Base-by-base conservation (phyloP, 2,329 filamentous ascomycete genomes). In the Grosmannia clavigera region DNA sequence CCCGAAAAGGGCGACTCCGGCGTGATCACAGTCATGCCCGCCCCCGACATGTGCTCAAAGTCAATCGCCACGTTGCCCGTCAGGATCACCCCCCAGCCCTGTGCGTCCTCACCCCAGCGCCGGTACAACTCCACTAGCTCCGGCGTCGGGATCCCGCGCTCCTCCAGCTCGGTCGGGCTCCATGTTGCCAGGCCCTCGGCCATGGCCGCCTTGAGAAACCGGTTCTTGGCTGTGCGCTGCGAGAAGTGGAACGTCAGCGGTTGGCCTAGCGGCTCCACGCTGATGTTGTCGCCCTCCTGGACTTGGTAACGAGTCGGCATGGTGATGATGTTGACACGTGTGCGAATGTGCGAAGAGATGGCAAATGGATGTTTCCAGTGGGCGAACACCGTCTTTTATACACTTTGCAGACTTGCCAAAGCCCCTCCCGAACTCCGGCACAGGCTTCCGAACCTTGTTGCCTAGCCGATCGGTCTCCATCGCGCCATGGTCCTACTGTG, bases 181-280 rank as follows among this genome's bases (percentile, higher is more conserved):
- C 82, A 88, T 3, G 79, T 81, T 0, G 82, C 81, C 16, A 87
- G 72, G 9, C 78, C 74, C 68, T 88, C 85, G 2, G 81, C 81
- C 84, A 88, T 87, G 51, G 85, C 80, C 6, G 75, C 82, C 70
- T 88, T 88, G 64, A 87, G 69, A 66, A 87, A 83, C n/a, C 83
- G 76, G 68, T 87, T 87, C 51, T 78, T 78, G 1, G 83, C 83
- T 1, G 76, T 79, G 60, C 74, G 76, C 58, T 78, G 76, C 51
- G 78, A 79, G 69, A 81, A 81, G 31, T 71, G 69, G 63, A 80
- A 81, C 22, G 71, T 68, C 55, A 82, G 71, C 11, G 79, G 77
- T 64, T 74, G 64, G 14, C 70, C 76, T 22, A 82, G 68, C 7
- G 70, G 70, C 11, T 25, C 50, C 11, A 29, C 50, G 25, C 25